Percentiles rank a stretch among this genome's conserved stretches.
These are phyloP conservation scores for Salix caprea DNA, from an alignment of 345 rosid genomes.

Conservation along the genomic window DNA sequence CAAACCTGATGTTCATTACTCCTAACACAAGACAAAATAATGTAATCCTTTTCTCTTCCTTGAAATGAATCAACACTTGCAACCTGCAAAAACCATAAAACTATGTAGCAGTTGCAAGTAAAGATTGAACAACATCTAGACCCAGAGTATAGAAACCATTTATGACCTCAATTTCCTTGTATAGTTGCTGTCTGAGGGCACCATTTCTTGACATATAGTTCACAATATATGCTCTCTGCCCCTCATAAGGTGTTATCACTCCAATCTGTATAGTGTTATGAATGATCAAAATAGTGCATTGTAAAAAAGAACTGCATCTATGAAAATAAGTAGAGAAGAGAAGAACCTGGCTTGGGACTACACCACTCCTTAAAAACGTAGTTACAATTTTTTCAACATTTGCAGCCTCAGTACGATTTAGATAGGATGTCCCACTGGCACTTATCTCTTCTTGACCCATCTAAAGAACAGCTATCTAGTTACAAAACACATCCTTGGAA, in stretches of 20 bases:
- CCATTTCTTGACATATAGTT: conserved; percentile 99
- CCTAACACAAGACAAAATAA: conserved; percentile 96
- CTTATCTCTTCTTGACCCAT: conserved; percentile 99
- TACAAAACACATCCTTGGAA: conserved; percentile 10
- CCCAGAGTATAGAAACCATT: conserved; percentile 1
- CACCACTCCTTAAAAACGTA: conserved; percentile 95
- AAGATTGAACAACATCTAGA: conserved; percentile 1
- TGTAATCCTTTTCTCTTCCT: conserved; percentile 99
- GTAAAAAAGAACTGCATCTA: neutral
- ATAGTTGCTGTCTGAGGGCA: conserved; percentile 92
- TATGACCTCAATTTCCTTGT: conserved; percentile 95
- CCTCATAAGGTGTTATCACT: conserved; percentile 97
- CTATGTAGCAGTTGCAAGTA: neutral
- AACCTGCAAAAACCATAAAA: conserved; percentile 42
- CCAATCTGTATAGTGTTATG: conserved; percentile 59
- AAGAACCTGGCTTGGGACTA: conserved; percentile 86
- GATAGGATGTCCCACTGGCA: conserved; percentile 96
- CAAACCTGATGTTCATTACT: conserved; percentile 99
- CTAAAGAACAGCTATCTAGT: conserved; percentile 39
- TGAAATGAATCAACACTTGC: conserved; percentile 99
- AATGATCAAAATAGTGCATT: neutral
- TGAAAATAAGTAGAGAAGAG: neutral
- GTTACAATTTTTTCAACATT: conserved; percentile 99
- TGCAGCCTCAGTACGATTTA: conserved; percentile 98
- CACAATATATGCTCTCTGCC: conserved; percentile 97